phyloP scores from a whole-genome alignment of 139 green algal genomes.

The Protoeuglena noctilucae region DNA sequence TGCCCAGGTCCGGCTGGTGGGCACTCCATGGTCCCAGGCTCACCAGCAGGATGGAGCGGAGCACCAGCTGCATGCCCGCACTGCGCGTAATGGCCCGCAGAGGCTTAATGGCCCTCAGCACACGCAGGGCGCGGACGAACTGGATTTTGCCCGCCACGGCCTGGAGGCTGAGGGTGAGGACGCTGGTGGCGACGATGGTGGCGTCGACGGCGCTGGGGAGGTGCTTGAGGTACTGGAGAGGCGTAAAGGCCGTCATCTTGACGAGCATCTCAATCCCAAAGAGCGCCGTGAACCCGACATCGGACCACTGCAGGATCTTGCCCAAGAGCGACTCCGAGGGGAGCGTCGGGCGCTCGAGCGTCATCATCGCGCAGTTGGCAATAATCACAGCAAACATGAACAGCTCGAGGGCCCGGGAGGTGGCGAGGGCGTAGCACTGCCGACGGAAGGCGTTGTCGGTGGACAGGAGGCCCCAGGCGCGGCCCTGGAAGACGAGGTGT shows the following conservation, averaged over 20 bases:
- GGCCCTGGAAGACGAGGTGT: no score
- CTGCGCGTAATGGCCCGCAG: constrained; percentile 44
- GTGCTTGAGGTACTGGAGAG: constrained; percentile 37
- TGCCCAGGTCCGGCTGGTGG: no score
- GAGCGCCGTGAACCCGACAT: constrained; percentile 34
- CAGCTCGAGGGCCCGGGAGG: no score
- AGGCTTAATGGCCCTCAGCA: constrained; percentile 49
- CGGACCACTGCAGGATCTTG: constrained; percentile 19
- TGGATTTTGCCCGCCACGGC: constrained; percentile 4
- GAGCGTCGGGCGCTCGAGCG: constrained; percentile 38
- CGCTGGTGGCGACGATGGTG: constrained; percentile 34
- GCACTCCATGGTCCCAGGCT: no score
- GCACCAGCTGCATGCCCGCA: constrained; percentile 56
- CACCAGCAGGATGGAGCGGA: constrained; percentile 46
- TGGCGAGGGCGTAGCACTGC: no score
- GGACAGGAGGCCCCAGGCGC: no score
- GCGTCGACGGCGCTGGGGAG: constrained; percentile 54
- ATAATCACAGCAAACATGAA: constrained; percentile 49
- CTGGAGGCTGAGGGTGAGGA: constrained; percentile 26
- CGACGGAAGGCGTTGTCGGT: no score
- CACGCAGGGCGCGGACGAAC: constrained; percentile 31
- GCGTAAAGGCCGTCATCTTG: constrained; percentile 57
- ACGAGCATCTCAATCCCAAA: constrained; percentile 43
- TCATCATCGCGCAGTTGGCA: constrained; percentile 48
- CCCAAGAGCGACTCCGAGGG: constrained; percentile 8